A percentile compares a stretch with the other conserved stretches of the same genome.
These are phyloP conservation scores for Penicillium capsulatum DNA, from an alignment of 2,329 filamentous ascomycete species.

Conservation along the genomic window DNA sequence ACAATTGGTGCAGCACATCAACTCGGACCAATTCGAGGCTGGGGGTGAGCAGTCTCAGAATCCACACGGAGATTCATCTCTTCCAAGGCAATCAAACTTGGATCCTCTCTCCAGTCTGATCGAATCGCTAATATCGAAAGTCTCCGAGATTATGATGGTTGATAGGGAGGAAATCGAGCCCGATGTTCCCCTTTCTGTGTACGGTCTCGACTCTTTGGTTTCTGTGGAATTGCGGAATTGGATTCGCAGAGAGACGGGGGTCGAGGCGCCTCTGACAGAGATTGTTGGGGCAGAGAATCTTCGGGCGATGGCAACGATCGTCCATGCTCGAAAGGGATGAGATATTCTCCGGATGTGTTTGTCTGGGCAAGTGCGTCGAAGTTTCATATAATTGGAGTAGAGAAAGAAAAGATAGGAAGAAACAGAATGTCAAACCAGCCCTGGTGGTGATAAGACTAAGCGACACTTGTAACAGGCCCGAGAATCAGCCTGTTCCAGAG, in stretches of 20 bases:
- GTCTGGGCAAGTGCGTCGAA: too few species aligned
- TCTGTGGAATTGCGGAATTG: conserved; percentile 44
- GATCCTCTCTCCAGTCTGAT: conserved; percentile 10
- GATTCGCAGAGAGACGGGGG: conserved; percentile 18
- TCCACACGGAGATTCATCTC: neutral
- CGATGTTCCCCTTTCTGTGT: conserved; percentile 24
- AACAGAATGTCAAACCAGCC: too few species aligned
- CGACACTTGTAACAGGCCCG: too few species aligned
- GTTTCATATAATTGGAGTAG: too few species aligned
- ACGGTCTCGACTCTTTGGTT: conserved; percentile 42
- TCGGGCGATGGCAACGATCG: too few species aligned
- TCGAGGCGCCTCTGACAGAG: neutral
- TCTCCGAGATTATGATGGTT: conserved; percentile 33
- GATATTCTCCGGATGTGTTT: too few species aligned
- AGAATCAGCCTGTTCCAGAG: too few species aligned
- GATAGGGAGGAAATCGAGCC: conserved; percentile 26
- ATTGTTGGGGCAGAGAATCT: neutral
- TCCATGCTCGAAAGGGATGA: too few species aligned
- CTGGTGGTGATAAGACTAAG: too few species aligned
- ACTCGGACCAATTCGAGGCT: neutral
- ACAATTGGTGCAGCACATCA: neutral
- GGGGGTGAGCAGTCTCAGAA: neutral
- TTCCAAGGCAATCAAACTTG: neutral
- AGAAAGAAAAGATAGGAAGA: too few species aligned
- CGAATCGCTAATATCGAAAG: conserved; percentile 24